Base-by-base conservation (phyloP, 1,284 basidiomycete genomes). In the Hymenochaete sp. region DNA sequence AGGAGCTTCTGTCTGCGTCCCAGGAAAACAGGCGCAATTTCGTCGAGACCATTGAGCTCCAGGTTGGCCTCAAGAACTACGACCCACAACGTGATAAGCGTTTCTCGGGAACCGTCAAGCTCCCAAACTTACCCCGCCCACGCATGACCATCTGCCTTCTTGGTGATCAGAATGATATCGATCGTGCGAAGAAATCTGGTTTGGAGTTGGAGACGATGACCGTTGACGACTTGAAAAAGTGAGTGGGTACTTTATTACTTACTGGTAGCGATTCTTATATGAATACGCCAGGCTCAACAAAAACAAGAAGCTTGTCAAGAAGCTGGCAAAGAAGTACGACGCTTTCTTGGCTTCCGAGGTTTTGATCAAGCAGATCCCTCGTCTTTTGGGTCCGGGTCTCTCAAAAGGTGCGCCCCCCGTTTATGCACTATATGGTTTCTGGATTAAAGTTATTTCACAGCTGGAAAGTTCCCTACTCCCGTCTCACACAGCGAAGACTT, bases 251-350 rank as follows among this genome's bases (percentile, higher is more conserved):
- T 11, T 22, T 19, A 35, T 13, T 39, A 10, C 33, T 6, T 8
- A 3, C 6, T 42, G 4, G 18, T 19, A 25, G 5, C 25, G 3
- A 4, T n/a, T 14, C 21, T 38, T 44, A 19, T 44, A 27, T 25
- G 29, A 31, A 1, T 8, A 35, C 11, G 11, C 2, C 38, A 89
- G 85, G 72, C 80, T 97, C 58, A 97, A 96, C 85, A 96, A 96
- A 77, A 98, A 98, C 83, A 98, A 98, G 80, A 99, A 99, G 77
- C 90, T 99, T 55, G 95, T 99, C 64, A 99, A 99, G 82, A 98
- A 95, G 77, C 89, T 98, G 59, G 95, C 95, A 56, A 97, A 98
- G 78, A 98, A 98, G 71, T 95, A 98, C 74, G 95, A 99, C 62
- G 93, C 95, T 55, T 99, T 99, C 84, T 73, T 99, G 55, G 82